These are phyloP conservation scores for Chytriomyces hyalinus DNA, from an alignment of 192 early-diverging fungal species.

Conservation along the genomic window DNA sequence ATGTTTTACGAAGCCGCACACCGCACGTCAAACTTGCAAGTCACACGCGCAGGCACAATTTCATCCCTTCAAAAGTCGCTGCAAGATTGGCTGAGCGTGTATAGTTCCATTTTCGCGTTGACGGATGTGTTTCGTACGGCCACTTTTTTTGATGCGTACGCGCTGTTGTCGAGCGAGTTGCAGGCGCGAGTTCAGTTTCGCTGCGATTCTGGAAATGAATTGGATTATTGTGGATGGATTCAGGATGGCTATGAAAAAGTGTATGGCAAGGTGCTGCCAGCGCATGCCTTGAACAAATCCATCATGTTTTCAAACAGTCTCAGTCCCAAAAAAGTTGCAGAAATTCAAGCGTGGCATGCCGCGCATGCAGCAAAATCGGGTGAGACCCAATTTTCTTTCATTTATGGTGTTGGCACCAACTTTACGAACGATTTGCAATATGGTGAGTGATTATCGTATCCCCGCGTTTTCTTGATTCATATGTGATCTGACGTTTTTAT, in stretches of 20 bases:
- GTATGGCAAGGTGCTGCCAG: neutral
- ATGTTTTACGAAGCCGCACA: conserved; percentile 21
- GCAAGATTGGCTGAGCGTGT: conserved; percentile 6
- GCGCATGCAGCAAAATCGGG: neutral
- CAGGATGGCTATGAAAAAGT: neutral
- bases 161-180: neutral
- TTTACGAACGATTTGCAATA: conserved; percentile 30
- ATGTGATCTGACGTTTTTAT: too few relatives aligned
- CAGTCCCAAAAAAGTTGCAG: conserved; percentile 16
- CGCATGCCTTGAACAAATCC: neutral
- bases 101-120: conserved; percentile 11
- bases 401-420: conserved; percentile 20
- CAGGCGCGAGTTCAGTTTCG: conserved; percentile 15
- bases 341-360: neutral
- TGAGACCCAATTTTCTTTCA: neutral
- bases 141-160: conserved; percentile 8
- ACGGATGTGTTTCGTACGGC: conserved; percentile 8
- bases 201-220: conserved; percentile 17
- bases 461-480: too few relatives aligned
- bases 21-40: neutral
- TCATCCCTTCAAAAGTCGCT: neutral
- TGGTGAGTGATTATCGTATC: too few relatives aligned
- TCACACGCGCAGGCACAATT: neutral
- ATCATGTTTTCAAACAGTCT: conserved; percentile 21
- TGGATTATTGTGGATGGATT: neutral